Base-by-base conservation (phyloP, 2,329 filamentous ascomycete species). In the Aspergillus ochraceus region DNA sequence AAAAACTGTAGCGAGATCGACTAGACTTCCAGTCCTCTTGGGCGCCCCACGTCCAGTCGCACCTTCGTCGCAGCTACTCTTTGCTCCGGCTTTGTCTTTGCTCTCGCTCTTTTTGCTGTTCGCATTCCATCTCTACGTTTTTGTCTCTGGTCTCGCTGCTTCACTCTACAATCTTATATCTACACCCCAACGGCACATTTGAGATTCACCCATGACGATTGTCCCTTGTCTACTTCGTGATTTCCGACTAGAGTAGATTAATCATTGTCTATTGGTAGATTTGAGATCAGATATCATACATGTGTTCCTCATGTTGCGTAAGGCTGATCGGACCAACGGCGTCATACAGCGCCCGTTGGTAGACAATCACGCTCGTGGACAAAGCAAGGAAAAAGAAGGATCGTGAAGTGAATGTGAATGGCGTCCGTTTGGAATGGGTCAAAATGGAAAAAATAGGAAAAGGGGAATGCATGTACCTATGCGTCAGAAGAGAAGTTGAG, bases 241-340 rank as follows among this genome's bases (percentile, higher is more conserved):
- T 17, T 14, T 4, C 32, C 9, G 45, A 20, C 26, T 45, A 6
- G 49, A 49, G 24, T 49, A 54, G 29, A 55, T 54, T 32, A 49
- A 51, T 52, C 51, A 57, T 54, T 39, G 46, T 55, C 49, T 59
- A 59, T 55, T 49, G 61, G 52, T 42, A 61, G 53, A 49, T 47
- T 54, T 22, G 20, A 51, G 52, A 49, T 45, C 24, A 52, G 39
- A 54, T 62, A 64, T 59, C 59, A 61, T 56, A 58, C 51, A 64
- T 55, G 53, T 63, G 50, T 50, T 54, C 60, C 53, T 53, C 42
- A 54, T 61, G 50, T 53, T 57, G 59, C 54, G 51, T 54, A 54
- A 57, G 55, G 42, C 50, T 47, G 52, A 39, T 26, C 49, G 26
- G 54, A 45, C 50, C 47, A 54, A 22, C 20, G 32, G 32, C 45